A percentile compares a stretch with the other conserved stretches of the same genome.
Evolutionary conservation across 257 asterid species (phyloP).

Genomic region (Apocynum venetum): DNA sequence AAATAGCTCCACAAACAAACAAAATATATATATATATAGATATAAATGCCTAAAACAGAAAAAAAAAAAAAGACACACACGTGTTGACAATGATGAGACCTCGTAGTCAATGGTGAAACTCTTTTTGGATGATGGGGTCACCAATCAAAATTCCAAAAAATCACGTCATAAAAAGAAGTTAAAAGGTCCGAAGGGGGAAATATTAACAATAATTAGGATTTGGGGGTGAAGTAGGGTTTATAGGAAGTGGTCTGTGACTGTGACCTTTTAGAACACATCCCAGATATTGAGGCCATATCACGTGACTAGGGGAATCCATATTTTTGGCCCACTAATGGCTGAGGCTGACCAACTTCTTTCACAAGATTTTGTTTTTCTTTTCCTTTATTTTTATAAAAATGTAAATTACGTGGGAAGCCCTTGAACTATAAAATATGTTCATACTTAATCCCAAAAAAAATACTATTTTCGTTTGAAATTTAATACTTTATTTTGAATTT

Average conservation of each 20-base stretch:
- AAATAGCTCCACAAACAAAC: background rate
- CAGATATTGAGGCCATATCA: slow-evolving; percentile 42
- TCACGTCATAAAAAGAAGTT: background rate
- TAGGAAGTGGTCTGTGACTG: slow-evolving; percentile 11
- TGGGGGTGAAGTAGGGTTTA: slow-evolving; percentile 6
- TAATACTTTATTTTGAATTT: too few relatives aligned
- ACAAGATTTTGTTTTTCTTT: slow-evolving; percentile 10
- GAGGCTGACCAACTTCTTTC: too few relatives aligned
- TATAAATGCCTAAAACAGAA: background rate
- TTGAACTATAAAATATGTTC: background rate
- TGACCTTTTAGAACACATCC: slow-evolving; percentile 31
- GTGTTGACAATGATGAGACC: slow-evolving; percentile 17
- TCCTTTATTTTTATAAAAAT: background rate
- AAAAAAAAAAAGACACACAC: slow-evolving; percentile 11
- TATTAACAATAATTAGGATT: background rate
- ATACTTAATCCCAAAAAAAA: background rate
- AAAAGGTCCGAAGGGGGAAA: background rate
- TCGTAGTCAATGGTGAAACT: slow-evolving; percentile 1
- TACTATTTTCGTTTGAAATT: too few relatives aligned
- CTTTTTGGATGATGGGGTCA: background rate
- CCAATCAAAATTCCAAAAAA: slow-evolving; percentile 3
- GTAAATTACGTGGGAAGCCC: background rate
- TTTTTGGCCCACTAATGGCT: background rate
- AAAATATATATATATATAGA: background rate
- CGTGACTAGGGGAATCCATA: slow-evolving; percentile 27